Conservation (phyloP, 768 basidiomycete genomes). For the Psilocybe subaeruginosa region DNA sequence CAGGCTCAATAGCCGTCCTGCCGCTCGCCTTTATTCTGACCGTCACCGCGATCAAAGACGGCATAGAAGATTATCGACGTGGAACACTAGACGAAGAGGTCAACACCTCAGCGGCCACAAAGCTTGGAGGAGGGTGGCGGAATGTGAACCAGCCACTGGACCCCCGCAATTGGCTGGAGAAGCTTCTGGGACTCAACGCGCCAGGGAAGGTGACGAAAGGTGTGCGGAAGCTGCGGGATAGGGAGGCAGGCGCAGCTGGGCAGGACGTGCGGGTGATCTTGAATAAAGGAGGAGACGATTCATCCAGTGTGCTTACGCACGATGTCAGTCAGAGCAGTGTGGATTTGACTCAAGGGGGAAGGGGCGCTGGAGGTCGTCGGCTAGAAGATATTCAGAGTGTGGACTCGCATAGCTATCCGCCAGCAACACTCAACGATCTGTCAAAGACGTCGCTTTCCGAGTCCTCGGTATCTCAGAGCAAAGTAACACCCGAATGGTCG, state of each 20-base stretch:
- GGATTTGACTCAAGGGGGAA: constrained; percentile 31
- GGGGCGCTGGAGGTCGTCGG: constrained; percentile 50
- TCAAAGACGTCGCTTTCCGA: constrained; percentile 42
- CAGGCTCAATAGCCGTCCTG: constrained; percentile 79
- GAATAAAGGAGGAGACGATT: constrained; percentile 49
- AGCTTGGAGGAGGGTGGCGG: constrained; percentile 79
- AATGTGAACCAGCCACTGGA: constrained; percentile 90
- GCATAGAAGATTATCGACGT: constrained; percentile 94
- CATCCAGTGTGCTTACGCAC: constrained; percentile 37
- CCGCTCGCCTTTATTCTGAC: constrained; percentile 86
- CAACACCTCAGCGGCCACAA: constrained; percentile 92
- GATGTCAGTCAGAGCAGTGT: constrained; percentile 46
- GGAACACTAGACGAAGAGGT: constrained; percentile 88
- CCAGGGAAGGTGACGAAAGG: constrained; percentile 85
- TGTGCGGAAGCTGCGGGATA: constrained; percentile 81
- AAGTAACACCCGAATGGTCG: constrained; percentile 36
- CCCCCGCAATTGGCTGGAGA: constrained; percentile 75
- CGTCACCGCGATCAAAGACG: constrained; percentile 95
- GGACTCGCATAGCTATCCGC: constrained; percentile 69
- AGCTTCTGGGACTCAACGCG: constrained; percentile 65
- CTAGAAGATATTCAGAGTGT: constrained; percentile 74
- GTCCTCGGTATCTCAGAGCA: constrained; percentile 28
- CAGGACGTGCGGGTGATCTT: constrained; percentile 68
- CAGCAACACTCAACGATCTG: constrained; percentile 35
- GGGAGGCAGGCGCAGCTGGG: constrained; percentile 66